Base-by-base conservation (phyloP, 768 basidiomycete genomes). In the Tricholoma saponaceum region DNA sequence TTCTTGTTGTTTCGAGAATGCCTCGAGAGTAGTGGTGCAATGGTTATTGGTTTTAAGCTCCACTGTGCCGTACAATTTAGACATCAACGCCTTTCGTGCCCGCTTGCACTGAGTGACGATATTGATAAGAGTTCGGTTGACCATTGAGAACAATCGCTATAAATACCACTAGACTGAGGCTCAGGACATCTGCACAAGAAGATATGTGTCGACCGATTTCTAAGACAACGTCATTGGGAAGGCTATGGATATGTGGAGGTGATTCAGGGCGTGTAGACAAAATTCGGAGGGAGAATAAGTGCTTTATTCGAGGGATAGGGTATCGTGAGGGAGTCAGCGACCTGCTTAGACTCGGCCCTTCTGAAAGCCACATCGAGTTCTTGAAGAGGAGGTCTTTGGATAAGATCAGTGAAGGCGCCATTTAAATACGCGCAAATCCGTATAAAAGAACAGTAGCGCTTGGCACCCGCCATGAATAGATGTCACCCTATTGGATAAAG, bases 1-100 rank as follows among this genome's bases (percentile, higher is more conserved):
- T 28, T 70, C 70, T 28, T 69, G 70, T 43, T 60, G 65, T 57
- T 65, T 66, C 3, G 68, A 84, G 55, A 95, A 83, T 2, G 85
- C 85, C 55, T 69, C 64, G 5, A 75, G 64, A 2, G 69, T 60
- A 12, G 63, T 55, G 58, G 70, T 73, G 62, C 70, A 72, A 25
- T 71, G 68, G 43, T 63, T 67, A 59, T 74, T 75, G 30, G 69
- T 69, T 49, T 64, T 69, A 23, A 75, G 68, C 43, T 75, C 72
- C n/a, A 74, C 65, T n/a, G 62, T 66, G 20, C 61, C 51, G 56
- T 71, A 75, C 46, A 75, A 67, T n/a, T 63, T 61, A 3, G 72
- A 69, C 5, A 66, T 58, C 8, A 75, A 61, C 12, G 66, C 55
- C 5, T 54, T 53, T n/a, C 65, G 66, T 23, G 70, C 66, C 18